Base-by-base conservation (phyloP, 2,329 filamentous ascomycete genomes). In the Stromatinia cepivora region DNA sequence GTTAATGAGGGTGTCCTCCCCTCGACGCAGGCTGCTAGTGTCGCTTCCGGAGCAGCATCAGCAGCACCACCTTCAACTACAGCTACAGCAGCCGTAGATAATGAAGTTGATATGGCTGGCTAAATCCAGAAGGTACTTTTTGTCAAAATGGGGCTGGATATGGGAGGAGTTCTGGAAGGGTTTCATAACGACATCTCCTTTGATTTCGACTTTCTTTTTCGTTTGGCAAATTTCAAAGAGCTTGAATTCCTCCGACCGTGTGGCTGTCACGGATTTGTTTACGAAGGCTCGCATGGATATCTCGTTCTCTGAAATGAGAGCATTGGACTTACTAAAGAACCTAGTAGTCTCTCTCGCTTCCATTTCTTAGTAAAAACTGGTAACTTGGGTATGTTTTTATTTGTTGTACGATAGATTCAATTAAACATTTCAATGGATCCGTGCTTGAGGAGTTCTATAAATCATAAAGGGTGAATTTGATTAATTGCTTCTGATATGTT, bases 1-100 rank as follows among this genome's bases (percentile, higher is more conserved):
- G 76, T 83, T 54, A 79, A 80, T 67, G 79, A 81, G 3, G 76
- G 66, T 46, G 58, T 64, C 17, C 36, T 69, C 46, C 66, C 66
- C 10, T 34, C 58, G 31, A 25, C 46, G 25, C 61, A 64, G 46
- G 61, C 61, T 64, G n/a, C 31, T 39, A 52, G 6, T 20, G 46
- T 25, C 46, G 34, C 22, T 48, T 64, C 66, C 34, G 57, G 61
- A 13, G n/a, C 15, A 28, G 34, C 48, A 64, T 52, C 46, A 9
- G 61, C 46, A 39, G 46, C 46, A 36, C 9, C 15, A 15, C 17
- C 61, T 22, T 9, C 61, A 15, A 8, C 42, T 22, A 31, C 25
- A 11, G 58, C 46, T 36, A 42, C 31, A 52, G 61, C 66, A 42
- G 50, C 66, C 15, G 36, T 69, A 6, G 66, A 69, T 48, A 52